Percentiles rank a stretch among this genome's conserved stretches.
Evolutionary conservation across 2,329 filamentous ascomycete species (phyloP).

Genomic region (Trichoderma sp.): DNA sequence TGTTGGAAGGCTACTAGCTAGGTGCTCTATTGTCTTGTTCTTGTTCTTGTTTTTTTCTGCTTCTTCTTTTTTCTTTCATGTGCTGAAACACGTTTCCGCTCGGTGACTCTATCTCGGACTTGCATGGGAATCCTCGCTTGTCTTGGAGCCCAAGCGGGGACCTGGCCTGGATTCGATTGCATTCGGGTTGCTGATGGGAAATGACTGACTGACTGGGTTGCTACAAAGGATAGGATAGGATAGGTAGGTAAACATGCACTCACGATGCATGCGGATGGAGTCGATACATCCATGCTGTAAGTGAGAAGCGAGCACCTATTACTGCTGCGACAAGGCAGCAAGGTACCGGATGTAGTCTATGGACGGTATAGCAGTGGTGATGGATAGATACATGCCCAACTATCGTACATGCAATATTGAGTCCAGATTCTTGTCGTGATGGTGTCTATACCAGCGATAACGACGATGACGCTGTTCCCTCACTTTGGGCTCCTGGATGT

Average conservation of each 20-base stretch:
- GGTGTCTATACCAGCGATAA: no score
- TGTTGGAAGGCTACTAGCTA: background rate
- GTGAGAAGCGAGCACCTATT: background rate
- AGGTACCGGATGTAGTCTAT: background rate
- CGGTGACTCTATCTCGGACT: background rate
- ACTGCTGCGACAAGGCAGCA: background rate
- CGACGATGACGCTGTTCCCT: background rate
- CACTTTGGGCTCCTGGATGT: background rate
- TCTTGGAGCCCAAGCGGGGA: conserved; percentile 14
- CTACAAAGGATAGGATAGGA: background rate
- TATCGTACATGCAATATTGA: background rate
- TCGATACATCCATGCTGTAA: background rate
- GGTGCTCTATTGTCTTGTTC: background rate
- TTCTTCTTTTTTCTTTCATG: background rate
- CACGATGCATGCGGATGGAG: background rate
- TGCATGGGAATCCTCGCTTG: background rate
- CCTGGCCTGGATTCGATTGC: background rate
- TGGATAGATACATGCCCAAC: background rate
- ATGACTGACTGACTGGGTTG: background rate
- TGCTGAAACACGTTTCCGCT: background rate
- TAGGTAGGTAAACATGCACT: background rate
- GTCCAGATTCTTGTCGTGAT: background rate
- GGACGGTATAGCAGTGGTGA: background rate
- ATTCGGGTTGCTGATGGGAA: background rate
- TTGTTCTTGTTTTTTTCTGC: background rate